Evolutionary conservation across 2,329 filamentous ascomycete species (phyloP).

Genomic region (Aspergillus pseudotamarii): DNA sequence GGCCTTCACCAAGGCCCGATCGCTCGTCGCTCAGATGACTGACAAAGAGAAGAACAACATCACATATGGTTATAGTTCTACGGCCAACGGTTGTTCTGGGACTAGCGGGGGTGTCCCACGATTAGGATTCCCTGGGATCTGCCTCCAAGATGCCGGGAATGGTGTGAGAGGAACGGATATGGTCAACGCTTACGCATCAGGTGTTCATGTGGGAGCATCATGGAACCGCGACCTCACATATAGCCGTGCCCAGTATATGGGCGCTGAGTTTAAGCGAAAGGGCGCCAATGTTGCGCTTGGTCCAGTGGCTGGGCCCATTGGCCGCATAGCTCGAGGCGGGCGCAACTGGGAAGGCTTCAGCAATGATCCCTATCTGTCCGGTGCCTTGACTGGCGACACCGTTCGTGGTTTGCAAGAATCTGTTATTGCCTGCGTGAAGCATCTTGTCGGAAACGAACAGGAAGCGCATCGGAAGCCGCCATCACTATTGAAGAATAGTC

Average conservation of each 20-base stretch:
- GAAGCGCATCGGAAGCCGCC: constrained; percentile 41
- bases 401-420: neutral
- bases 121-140: too few relatives aligned
- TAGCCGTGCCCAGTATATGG: neutral
- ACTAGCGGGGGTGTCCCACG: too few relatives aligned
- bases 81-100: too few relatives aligned
- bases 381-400: neutral
- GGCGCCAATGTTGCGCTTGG: constrained; percentile 44
- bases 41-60: too few relatives aligned
- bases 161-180: neutral
- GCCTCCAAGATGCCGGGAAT: neutral
- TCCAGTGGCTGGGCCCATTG: constrained; percentile 45
- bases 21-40: too few relatives aligned
- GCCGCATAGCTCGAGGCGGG: constrained; percentile 43
- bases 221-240: neutral
- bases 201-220: neutral
- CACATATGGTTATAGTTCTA: too few relatives aligned
- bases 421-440: neutral
- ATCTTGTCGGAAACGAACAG: constrained; percentile 57
- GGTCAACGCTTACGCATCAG: neutral
- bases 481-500: constrained; percentile 39
- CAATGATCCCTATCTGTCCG: neutral
- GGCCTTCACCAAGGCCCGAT: neutral
- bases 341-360: constrained; percentile 50
- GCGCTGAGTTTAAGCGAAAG: constrained; percentile 44